A percentile compares a stretch with the other conserved stretches of the same genome.
Conservation (phyloP, 2,329 filamentous ascomycete genomes). For the Nothophaeocryptopus gaeumannii region DNA sequence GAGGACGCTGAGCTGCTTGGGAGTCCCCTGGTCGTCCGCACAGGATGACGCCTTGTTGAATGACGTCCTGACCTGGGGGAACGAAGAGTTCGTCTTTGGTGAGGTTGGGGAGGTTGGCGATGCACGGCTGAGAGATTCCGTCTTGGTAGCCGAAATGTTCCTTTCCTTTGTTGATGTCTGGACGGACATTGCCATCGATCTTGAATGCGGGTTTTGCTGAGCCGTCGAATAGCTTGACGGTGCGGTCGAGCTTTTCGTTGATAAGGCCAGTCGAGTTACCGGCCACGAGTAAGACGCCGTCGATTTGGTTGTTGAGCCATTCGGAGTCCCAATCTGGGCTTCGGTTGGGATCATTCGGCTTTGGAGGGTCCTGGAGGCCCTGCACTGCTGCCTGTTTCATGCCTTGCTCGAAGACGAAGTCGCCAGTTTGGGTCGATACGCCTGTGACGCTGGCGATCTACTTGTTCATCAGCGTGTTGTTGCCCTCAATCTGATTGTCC, state of each 20-base stretch:
- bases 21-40: slow-evolving; percentile 39
- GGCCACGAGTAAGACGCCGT: slow-evolving; percentile 39
- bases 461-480: not conserved
- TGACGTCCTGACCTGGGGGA: slow-evolving; percentile 35
- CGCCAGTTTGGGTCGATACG: slow-evolving; percentile 31
- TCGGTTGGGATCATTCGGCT: slow-evolving; percentile 22
- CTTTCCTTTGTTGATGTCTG: slow-evolving; percentile 37
- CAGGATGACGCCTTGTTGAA: slow-evolving; percentile 39
- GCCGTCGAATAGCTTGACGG: slow-evolving; percentile 33
- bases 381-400: slow-evolving; percentile 33
- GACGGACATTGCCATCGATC: slow-evolving; percentile 36
- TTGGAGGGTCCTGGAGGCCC: slow-evolving; percentile 28
- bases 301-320: slow-evolving; percentile 36
- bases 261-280: slow-evolving; percentile 33
- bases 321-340: slow-evolving; percentile 23
- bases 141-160: slow-evolving; percentile 48
- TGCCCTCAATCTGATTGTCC: too few relatives aligned
- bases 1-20: slow-evolving; percentile 22
- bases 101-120: slow-evolving; percentile 34
- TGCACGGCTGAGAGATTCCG: slow-evolving; percentile 42
- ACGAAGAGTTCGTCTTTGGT: slow-evolving; percentile 17
- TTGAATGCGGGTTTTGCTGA: slow-evolving; percentile 33
- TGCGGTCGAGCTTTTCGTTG: slow-evolving; percentile 28
- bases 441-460: slow-evolving; percentile 29
- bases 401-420: slow-evolving; percentile 36